A percentile compares a stretch with the other conserved stretches of the same genome.
phyloP scores from a whole-genome alignment of 371 early-diverging fungal genomes.

The Mucor saturninus region DNA sequence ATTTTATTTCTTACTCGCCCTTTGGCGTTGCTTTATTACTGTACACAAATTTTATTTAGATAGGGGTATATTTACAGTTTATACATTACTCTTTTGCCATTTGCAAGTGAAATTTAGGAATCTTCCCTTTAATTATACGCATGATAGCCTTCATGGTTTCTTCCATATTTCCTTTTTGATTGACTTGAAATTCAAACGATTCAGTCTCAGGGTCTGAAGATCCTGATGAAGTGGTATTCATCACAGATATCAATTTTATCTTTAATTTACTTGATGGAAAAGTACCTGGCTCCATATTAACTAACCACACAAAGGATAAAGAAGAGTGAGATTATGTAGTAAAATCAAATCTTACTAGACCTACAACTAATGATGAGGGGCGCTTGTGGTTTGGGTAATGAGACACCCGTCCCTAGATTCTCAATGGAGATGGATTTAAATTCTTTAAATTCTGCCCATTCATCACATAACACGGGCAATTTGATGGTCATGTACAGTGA shows the following conservation, averaged over 20 bases:
- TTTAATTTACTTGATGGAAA: not conserved
- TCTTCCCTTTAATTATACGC: not conserved
- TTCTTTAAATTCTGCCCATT: not conserved
- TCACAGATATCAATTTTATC: conserved; percentile 12
- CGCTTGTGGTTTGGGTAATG: not conserved
- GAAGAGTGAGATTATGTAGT: not conserved
- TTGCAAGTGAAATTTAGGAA: not conserved
- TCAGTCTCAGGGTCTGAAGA: conserved; percentile 6
- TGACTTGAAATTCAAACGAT: not conserved
- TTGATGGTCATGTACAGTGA: not conserved
- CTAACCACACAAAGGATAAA: not conserved
- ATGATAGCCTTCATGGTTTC: not conserved
- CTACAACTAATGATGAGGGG: not conserved
- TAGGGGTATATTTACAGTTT: no score
- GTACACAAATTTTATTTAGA: no score
- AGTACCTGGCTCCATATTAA: not conserved
- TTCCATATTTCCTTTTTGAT: not conserved
- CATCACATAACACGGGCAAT: not conserved
- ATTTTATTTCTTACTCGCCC: no score
- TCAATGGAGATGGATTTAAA: not conserved
- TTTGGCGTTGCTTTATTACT: no score
- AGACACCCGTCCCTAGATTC: no score
- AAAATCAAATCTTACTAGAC: not conserved
- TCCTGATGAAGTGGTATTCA: not conserved
- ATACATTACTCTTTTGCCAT: not conserved